Base-by-base conservation (phyloP, 2,329 filamentous ascomycete genomes). In the Coniochaeta sp. region DNA sequence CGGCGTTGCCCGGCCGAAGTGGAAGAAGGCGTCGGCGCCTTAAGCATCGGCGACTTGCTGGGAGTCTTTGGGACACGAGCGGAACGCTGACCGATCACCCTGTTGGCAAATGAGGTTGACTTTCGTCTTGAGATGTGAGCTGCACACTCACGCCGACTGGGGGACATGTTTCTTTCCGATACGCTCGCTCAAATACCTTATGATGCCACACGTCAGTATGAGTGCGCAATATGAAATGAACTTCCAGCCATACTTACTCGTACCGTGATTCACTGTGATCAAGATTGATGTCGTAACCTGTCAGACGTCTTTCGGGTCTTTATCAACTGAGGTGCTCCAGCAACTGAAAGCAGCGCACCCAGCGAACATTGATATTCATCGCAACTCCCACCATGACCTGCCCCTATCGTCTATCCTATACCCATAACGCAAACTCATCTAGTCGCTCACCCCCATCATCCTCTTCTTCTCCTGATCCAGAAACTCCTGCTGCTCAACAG, bases 401-500 rank as follows among this genome's bases (percentile, higher is more conserved):
- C 12, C 26, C n/a, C 38, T 42, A 42, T 42, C 38, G 10, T 42
- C 20, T 42, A 42, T 8, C 13, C 14, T 24, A 26, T 24, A 26
- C 6, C 5, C 20, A 16, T 14, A 22, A 24, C 22, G 6, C 18
- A 6, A 10, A 26, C 20, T 42, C 38, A 26, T 26, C n/a, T n/a
- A n/a, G n/a, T 42, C 31, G n/a, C 13, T 33, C 9, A 42, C 14
- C 14, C 20, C 38, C n/a, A 42, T 14, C 9, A 56, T 50, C 48
- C 55, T 59, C 12, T 56, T 57, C 51, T 61, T 69, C 48, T 69
- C 65, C 48, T 64, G 51, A 3, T 58, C 65, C 57, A 85, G 64
- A 55, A 82, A 85, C 28, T 57, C 67, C 55, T 76, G 77, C 61
- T 86, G 82, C 62, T 85, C 82, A 20, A 65, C 61, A 18, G 78